phyloP scores from a whole-genome alignment of 768 basidiomycete genomes.

The Panaeolus cyanescens region DNA sequence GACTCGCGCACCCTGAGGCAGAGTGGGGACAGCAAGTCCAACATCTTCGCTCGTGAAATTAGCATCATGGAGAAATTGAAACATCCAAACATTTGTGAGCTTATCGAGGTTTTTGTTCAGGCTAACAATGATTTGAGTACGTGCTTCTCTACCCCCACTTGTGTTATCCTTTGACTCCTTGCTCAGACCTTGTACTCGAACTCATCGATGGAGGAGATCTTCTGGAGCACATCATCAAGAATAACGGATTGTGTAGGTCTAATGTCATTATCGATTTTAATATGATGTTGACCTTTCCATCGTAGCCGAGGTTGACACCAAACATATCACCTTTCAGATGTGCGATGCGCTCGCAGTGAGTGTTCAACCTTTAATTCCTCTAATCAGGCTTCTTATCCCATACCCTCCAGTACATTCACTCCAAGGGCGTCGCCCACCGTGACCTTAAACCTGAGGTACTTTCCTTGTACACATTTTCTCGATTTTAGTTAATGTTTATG shows the following conservation, averaged over 20 bases:
- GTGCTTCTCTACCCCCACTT: constrained; percentile 21
- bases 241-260: constrained; percentile 59
- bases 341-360: constrained; percentile 77
- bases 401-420: constrained; percentile 59
- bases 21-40: constrained; percentile 29
- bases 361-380: neutral
- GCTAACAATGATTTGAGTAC: constrained; percentile 60
- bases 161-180: constrained; percentile 9
- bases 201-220: constrained; percentile 88
- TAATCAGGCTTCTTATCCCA: constrained; percentile 5
- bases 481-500: constrained; percentile 3
- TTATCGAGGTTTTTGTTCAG: constrained; percentile 77
- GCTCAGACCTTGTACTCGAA: constrained; percentile 78
- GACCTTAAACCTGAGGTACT: constrained; percentile 88
- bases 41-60: constrained; percentile 68
- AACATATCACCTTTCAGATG: constrained; percentile 79
- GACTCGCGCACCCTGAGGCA: constrained; percentile 40
- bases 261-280: neutral
- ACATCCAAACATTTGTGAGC: constrained; percentile 81
- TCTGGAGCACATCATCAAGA: constrained; percentile 72
- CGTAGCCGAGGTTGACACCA: constrained; percentile 56
- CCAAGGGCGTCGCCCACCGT: constrained; percentile 82
- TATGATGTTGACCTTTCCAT: constrained; percentile 4
- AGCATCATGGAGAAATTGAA: constrained; percentile 74
- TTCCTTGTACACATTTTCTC: neutral